These are phyloP conservation scores for Ogataea neopini DNA, from an alignment of 805 yeast genomes.

Conservation along the genomic window DNA sequence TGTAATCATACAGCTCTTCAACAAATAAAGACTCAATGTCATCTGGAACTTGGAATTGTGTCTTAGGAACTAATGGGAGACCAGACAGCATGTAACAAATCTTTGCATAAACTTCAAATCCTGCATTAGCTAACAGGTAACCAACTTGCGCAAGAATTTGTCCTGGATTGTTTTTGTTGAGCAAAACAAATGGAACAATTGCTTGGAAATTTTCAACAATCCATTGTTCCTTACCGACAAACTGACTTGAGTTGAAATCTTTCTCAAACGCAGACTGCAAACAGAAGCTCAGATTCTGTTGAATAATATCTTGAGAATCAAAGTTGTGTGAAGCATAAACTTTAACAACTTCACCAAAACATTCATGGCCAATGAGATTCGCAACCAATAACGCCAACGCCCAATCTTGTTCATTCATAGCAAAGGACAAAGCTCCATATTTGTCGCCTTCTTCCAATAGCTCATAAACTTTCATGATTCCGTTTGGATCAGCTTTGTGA, in stretches of 20 bases:
- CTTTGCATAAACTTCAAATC: conserved; percentile 41
- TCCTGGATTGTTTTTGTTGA: conserved; percentile 29
- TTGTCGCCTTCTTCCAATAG: conserved; percentile 63
- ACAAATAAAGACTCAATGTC: conserved; percentile 50
- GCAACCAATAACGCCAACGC: conserved; percentile 75
- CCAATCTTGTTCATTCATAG: conserved; percentile 69
- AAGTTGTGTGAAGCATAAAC: conserved; percentile 25
- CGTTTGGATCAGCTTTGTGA: conserved; percentile 23
- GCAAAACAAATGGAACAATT: conserved; percentile 33
- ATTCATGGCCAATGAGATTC: conserved; percentile 60
- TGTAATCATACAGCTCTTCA: conserved; percentile 71
- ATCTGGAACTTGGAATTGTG: conserved; percentile 20
- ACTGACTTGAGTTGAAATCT: conserved; percentile 20
- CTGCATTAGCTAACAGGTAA: conserved; percentile 35
- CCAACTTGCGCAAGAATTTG: conserved; percentile 36
- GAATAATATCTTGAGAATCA: conserved; percentile 22
- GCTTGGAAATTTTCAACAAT: conserved; percentile 31
- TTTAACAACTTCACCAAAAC: conserved; percentile 47
- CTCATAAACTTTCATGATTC: conserved; percentile 34
- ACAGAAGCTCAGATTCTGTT: conserved; percentile 33
- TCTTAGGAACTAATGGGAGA: conserved; percentile 28
- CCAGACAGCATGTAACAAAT: conserved; percentile 38
- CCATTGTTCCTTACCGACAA: conserved; percentile 31
- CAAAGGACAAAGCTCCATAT: conserved; percentile 61
- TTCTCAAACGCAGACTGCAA: conserved; percentile 24